Percentiles rank a stretch among this genome's conserved stretches.
These are phyloP conservation scores for Pythium periplocum DNA, from an alignment of 352 stramenopile genomes.

Conservation along the genomic window DNA sequence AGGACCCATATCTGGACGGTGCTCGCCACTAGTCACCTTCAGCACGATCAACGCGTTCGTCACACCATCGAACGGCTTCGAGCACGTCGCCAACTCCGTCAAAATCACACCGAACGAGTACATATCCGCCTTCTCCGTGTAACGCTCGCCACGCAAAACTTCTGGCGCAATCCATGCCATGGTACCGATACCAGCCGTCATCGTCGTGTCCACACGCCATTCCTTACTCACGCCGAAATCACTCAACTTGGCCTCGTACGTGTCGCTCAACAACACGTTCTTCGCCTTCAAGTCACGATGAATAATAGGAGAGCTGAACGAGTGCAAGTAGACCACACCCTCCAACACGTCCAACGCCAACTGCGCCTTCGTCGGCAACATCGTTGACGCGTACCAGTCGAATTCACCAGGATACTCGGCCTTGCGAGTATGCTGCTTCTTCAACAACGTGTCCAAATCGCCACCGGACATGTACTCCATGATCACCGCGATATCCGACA, in stretches of 20 bases:
- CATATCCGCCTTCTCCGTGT: conserved; percentile 72
- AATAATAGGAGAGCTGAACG: conserved; percentile 67
- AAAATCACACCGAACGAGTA: conserved; percentile 76
- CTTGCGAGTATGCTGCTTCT: conserved; percentile 37
- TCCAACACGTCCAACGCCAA: conserved; percentile 68
- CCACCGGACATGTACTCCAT: conserved; percentile 76
- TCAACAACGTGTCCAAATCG: conserved; percentile 58
- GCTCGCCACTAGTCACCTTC: conserved; percentile 62
- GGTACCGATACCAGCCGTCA: conserved; percentile 69
- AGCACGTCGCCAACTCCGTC: conserved; percentile 54
- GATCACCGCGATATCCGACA: conserved; percentile 70
- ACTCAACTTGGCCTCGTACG: conserved; percentile 63
- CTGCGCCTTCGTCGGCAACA: conserved; percentile 34
- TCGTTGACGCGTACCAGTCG: conserved; percentile 51
- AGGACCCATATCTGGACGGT: conserved; percentile 4
- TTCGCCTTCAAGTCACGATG: conserved; percentile 68
- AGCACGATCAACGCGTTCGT: conserved; percentile 59
- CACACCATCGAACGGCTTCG: conserved; percentile 53
- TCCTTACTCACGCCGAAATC: conserved; percentile 73
- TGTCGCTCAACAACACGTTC: conserved; percentile 56
- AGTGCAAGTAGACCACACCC: conserved; percentile 68
- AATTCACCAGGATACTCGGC: conserved; percentile 44
- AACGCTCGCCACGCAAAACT: conserved; percentile 58
- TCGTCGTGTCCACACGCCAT: conserved; percentile 62
- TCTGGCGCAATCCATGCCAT: conserved; percentile 75